phyloP scores from a whole-genome alignment of 2,329 filamentous ascomycete species.

The Ophiocordyceps unilateralis region DNA sequence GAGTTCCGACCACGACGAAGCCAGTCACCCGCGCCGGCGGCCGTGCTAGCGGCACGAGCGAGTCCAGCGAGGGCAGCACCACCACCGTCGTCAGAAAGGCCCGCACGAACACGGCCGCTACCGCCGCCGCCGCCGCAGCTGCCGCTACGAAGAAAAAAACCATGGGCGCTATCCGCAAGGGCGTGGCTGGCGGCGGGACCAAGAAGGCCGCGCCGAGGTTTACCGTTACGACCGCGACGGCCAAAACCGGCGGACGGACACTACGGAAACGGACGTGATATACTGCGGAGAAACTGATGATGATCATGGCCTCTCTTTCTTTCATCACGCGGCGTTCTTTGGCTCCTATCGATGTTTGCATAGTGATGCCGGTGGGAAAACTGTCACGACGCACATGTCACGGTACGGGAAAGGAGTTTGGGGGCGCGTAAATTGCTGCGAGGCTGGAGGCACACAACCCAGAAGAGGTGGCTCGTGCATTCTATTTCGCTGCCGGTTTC shows the following conservation, averaged over 20 bases:
- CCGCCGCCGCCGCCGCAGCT: conserved; percentile 13
- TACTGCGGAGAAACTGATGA: conserved; percentile 1
- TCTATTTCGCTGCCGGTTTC: conserved; percentile 12
- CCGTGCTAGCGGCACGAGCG: conserved; percentile 41
- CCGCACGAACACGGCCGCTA: conserved; percentile 14
- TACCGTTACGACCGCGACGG: conserved; percentile 19
- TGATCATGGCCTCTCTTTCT: not conserved
- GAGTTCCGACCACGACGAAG: conserved; percentile 9
- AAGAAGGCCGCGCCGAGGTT: conserved; percentile 31
- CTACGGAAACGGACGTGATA: conserved; percentile 33
- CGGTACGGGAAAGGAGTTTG: conserved; percentile 3
- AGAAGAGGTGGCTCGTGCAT: conserved; percentile 1
- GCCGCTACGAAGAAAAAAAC: conserved; percentile 30
- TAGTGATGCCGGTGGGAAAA: conserved; percentile 1
- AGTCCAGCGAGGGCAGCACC: conserved; percentile 45
- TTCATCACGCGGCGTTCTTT: conserved; percentile 2
- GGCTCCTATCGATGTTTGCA: not conserved
- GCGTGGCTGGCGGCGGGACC: conserved; percentile 26
- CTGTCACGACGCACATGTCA: conserved; percentile 1
- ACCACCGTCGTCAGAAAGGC: conserved; percentile 46
- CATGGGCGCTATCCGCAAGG: conserved; percentile 36
- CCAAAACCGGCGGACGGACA: conserved; percentile 31
- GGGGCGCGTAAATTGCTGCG: not conserved
- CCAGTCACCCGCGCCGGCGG: conserved; percentile 29
- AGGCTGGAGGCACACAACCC: not conserved